These are phyloP conservation scores for Aspergillus pseudonomiae DNA, from an alignment of 2,329 filamentous ascomycete genomes.

Conservation along the genomic window DNA sequence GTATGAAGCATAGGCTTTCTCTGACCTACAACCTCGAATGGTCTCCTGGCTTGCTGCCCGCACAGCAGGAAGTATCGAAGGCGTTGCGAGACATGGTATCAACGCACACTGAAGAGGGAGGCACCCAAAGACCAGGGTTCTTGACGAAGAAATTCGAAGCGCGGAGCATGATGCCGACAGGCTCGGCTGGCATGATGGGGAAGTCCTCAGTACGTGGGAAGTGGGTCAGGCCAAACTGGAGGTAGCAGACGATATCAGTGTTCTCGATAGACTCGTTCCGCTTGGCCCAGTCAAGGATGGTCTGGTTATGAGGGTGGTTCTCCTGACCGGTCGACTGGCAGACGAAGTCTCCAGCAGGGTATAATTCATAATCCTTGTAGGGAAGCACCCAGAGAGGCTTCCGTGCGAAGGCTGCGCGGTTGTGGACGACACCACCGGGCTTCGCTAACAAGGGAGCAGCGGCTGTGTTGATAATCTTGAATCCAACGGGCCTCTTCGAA, in stretches of 20 bases:
- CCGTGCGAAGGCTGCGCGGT: slow-evolving; percentile 61
- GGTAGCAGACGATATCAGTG: slow-evolving; percentile 59
- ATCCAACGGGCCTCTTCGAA: slow-evolving; percentile 30
- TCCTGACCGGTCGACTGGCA: slow-evolving; percentile 57
- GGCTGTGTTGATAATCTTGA: slow-evolving; percentile 32
- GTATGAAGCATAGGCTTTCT: background rate
- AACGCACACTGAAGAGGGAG: slow-evolving; percentile 30
- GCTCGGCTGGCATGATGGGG: slow-evolving; percentile 62
- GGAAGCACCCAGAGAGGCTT: slow-evolving; percentile 62
- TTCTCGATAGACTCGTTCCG: slow-evolving; percentile 59
- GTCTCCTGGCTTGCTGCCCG: background rate
- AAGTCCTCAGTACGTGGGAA: slow-evolving; percentile 56
- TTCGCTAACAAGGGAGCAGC: slow-evolving; percentile 49
- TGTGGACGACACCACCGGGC: slow-evolving; percentile 57
- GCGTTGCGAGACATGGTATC: slow-evolving; percentile 6
- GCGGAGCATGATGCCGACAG: slow-evolving; percentile 59
- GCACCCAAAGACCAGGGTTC: slow-evolving; percentile 63
- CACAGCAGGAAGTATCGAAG: background rate
- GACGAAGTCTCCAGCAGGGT: slow-evolving; percentile 62
- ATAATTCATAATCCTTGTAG: slow-evolving; percentile 62
- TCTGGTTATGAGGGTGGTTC: slow-evolving; percentile 48
- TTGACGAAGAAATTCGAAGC: slow-evolving; percentile 62
- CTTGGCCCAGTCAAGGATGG: slow-evolving; percentile 39
- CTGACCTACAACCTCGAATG: background rate
- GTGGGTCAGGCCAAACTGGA: slow-evolving; percentile 63